These are phyloP conservation scores for Lepidium aucheri DNA, from an alignment of 345 rosid genomes.

Conservation along the genomic window DNA sequence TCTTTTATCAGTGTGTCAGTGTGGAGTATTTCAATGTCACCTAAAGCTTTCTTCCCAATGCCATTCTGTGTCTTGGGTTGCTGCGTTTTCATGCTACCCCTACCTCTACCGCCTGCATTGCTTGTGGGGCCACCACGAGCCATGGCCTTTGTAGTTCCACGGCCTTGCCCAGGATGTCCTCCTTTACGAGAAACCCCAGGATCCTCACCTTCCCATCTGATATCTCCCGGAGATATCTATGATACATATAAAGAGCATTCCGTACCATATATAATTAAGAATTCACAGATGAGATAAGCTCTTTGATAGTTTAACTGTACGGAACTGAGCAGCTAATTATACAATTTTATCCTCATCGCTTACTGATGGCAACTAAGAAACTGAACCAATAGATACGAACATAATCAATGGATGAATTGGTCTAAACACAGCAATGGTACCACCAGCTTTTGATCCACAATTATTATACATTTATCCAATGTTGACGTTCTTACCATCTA, in stretches of 20 bases:
- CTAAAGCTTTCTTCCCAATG: conserved; percentile 62
- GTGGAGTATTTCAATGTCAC: conserved; percentile 83
- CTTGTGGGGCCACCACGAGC: conserved; percentile 56
- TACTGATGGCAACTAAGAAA: neutral
- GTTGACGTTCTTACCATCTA: neutral
- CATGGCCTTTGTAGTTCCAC: conserved; percentile 58
- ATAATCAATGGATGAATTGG: neutral
- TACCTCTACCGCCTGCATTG: conserved; percentile 73
- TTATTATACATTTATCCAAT: neutral
- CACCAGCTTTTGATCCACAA: neutral
- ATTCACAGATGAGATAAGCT: conserved; percentile 1
- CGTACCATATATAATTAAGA: neutral
- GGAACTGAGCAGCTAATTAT: neutral
- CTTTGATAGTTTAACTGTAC: neutral
- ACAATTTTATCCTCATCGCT: neutral
- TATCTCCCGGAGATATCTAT: conserved; percentile 87
- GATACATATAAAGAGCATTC: conserved; percentile 7
- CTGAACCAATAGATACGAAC: neutral
- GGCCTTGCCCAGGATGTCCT: conserved; percentile 72
- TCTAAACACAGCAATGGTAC: neutral
- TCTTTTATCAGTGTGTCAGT: conserved; percentile 83
- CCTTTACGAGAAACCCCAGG: conserved; percentile 64
- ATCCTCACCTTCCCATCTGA: conserved; percentile 83
- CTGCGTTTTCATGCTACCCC: conserved; percentile 60
- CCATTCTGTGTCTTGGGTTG: conserved; percentile 65